Conservation (phyloP, 768 basidiomycete species). For the Hirschioporus abietinus region DNA sequence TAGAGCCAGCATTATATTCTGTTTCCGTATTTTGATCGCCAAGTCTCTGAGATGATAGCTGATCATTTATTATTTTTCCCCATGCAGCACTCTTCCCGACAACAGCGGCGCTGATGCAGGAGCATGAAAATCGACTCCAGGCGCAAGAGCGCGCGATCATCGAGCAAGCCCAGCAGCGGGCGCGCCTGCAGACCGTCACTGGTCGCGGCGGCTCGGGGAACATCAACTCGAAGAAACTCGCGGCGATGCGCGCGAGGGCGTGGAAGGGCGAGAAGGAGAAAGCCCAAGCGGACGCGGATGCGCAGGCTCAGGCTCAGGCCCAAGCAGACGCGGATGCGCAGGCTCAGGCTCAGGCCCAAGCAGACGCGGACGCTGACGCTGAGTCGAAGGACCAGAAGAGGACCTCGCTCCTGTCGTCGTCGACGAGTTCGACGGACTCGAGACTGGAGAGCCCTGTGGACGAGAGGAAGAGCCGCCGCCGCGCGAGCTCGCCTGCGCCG, state of each 20-base stretch:
- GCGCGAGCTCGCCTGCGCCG: background rate
- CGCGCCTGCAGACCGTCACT: background rate
- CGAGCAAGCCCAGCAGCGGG: background rate
- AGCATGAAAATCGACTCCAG: background rate
- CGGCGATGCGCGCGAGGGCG: background rate
- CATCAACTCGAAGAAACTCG: background rate
- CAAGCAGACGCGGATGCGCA: no score
- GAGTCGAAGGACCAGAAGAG: background rate
- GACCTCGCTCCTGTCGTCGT: background rate
- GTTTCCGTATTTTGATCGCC: no score
- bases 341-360: no score
- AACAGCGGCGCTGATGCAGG: background rate
- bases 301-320: no score
- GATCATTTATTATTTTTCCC: no score
- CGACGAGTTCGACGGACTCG: background rate
- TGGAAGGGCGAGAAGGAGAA: background rate
- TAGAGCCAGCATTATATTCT: no score
- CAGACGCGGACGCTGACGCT: background rate
- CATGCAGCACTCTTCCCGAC: background rate
- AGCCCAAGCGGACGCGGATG: background rate
- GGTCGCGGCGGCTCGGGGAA: background rate
- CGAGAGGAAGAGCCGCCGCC: background rate
- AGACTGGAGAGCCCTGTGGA: background rate
- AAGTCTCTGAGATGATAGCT: no score
- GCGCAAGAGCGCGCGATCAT: background rate